Percentiles rank a stretch among this genome's conserved stretches.
Evolutionary conservation across 441 rosid species (phyloP).

Genomic region (Manihot esculenta): DNA sequence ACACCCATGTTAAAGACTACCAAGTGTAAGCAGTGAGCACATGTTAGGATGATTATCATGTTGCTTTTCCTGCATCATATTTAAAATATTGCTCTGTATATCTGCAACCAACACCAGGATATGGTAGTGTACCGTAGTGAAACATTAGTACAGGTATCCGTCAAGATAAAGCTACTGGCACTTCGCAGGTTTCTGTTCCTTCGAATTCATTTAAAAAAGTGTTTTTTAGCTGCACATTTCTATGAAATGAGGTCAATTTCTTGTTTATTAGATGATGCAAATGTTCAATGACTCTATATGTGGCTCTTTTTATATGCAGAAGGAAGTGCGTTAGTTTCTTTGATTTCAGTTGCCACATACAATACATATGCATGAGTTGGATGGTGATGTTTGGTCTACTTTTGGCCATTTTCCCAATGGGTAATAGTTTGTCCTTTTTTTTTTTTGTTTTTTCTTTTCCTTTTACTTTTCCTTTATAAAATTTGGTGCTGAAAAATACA

Average conservation of each 20-base stretch:
- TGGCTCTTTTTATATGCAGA: conserved; percentile 39
- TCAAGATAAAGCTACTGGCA: background rate
- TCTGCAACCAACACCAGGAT: background rate
- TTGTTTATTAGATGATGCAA: background rate
- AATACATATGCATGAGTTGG: conserved; percentile 90
- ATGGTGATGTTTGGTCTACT: conserved; percentile 72
- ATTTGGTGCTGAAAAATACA: background rate
- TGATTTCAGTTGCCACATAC: conserved; percentile 89
- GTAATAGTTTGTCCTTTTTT: conserved; percentile 33
- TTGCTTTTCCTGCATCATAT: background rate
- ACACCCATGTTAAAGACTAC: background rate
- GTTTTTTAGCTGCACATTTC: background rate
- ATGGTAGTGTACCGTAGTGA: background rate
- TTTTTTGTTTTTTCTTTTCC: no score
- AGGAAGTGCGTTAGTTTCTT: conserved; percentile 76
- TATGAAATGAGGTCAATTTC: background rate
- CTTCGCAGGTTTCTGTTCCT: no score
- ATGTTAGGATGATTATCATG: background rate
- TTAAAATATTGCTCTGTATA: background rate
- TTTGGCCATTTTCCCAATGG: conserved; percentile 69
- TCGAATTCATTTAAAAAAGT: no score
- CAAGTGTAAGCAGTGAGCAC: background rate
- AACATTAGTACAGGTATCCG: background rate
- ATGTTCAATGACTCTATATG: background rate
- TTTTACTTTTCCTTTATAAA: no score